Percentiles rank a stretch among this genome's conserved stretches.
These are phyloP conservation scores for Calonectria pseudoreteaudii DNA, from an alignment of 2,329 filamentous ascomycete genomes.

Conservation along the genomic window DNA sequence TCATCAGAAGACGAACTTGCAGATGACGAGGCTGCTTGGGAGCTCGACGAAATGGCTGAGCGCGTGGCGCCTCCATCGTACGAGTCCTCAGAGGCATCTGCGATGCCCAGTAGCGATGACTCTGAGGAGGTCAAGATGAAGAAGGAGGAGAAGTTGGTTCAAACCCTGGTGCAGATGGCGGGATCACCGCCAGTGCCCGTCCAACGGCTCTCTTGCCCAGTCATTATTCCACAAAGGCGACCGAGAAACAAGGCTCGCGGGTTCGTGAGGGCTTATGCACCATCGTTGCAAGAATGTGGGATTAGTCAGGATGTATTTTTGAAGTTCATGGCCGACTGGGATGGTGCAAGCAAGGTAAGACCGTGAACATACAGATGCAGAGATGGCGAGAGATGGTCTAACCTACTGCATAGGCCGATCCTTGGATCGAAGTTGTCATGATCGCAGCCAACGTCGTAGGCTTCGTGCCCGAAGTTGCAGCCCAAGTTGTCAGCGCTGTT, in stretches of 20 bases:
- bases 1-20: background rate
- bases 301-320: constrained; percentile 11
- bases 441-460: constrained; percentile 7
- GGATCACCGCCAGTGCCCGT: background rate
- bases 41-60: constrained; percentile 9
- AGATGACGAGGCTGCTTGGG: constrained; percentile 10
- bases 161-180: constrained; percentile 9
- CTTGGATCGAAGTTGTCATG: constrained; percentile 9
- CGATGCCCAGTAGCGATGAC: background rate
- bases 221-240: constrained; percentile 15
- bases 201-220: constrained; percentile 7
- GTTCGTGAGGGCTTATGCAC: constrained; percentile 18
- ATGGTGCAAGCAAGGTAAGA: constrained; percentile 8
- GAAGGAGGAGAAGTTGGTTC: constrained; percentile 8
- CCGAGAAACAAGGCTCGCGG: constrained; percentile 10
- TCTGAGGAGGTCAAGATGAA: constrained; percentile 4
- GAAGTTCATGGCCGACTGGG: constrained; percentile 14
- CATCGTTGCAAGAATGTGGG: background rate
- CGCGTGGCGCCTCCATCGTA: constrained; percentile 8
- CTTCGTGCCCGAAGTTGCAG: constrained; percentile 2
- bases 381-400: background rate
- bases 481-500: background rate
- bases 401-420: background rate
- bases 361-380: no score
- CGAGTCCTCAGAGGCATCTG: background rate